phyloP scores from a whole-genome alignment of 208 protist genomes.

The Lotmaria passim region DNA sequence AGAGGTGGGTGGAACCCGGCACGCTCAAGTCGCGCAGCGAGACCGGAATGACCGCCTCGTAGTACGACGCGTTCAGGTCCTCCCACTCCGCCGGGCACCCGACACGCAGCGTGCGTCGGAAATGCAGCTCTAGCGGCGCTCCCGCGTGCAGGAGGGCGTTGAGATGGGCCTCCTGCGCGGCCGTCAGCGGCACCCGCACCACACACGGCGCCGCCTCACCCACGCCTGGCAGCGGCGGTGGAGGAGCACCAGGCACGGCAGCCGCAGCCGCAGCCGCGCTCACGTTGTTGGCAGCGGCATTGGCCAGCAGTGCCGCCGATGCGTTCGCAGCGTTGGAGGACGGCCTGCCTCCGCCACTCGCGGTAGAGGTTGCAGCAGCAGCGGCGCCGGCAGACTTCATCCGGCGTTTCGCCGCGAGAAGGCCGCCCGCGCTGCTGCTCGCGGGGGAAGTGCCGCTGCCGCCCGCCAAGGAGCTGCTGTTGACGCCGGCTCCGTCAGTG shows the following conservation, averaged over 20 bases:
- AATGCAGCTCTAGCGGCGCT: constrained; percentile 55
- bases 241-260: constrained; percentile 23
- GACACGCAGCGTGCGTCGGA: constrained; percentile 69
- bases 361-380: neutral
- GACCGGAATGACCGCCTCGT: constrained; percentile 62
- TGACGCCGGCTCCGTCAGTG: constrained; percentile 17
- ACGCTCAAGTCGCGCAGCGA: constrained; percentile 51
- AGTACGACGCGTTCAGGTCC: constrained; percentile 79
- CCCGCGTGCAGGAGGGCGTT: constrained; percentile 50
- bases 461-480: constrained; percentile 2
- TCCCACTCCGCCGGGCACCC: constrained; percentile 83
- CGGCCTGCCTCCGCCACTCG: neutral
- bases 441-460: neutral
- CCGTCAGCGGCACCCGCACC: constrained; percentile 72
- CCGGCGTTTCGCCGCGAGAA: constrained; percentile 24
- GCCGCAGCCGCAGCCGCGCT: constrained; percentile 13
- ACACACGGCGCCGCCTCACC: constrained; percentile 69
- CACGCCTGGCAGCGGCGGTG: constrained; percentile 49
- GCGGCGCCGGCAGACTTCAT: constrained; percentile 25
- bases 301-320: constrained; percentile 3
- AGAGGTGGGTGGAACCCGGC: constrained; percentile 63
- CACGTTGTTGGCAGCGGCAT: neutral
- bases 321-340: neutral
- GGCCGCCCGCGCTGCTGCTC: neutral
- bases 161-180: constrained; percentile 51